Conservation (phyloP, 2,329 filamentous ascomycete species). For the Trichoderma semiorbis region DNA sequence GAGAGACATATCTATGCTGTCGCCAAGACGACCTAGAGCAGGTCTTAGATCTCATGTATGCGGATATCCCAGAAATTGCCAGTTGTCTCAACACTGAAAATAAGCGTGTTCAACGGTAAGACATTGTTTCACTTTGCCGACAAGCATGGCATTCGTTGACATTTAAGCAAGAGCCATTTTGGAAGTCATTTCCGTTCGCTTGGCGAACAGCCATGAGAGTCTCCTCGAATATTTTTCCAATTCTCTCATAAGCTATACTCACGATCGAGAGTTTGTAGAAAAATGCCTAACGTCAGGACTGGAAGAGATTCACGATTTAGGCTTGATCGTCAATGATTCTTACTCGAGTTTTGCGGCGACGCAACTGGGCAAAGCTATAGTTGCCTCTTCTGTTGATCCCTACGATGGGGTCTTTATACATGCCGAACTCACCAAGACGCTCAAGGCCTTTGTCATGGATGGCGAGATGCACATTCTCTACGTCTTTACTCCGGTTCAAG, state of each 20-base stretch:
- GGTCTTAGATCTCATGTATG: slow-evolving; percentile 67
- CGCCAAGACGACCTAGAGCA: slow-evolving; percentile 64
- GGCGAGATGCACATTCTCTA: slow-evolving; percentile 78
- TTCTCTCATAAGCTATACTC: slow-evolving; percentile 62
- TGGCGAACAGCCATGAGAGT: slow-evolving; percentile 63
- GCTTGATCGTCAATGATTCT: slow-evolving; percentile 51
- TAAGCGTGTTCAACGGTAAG: slow-evolving; percentile 61
- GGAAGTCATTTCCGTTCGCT: slow-evolving; percentile 64
- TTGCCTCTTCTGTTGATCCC: slow-evolving; percentile 68
- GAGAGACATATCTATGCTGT: slow-evolving; percentile 76
- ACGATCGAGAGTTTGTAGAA: slow-evolving; percentile 47
- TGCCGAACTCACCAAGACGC: slow-evolving; percentile 62
- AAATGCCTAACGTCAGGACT: slow-evolving; percentile 58
- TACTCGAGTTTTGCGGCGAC: slow-evolving; percentile 58
- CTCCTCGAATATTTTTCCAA: slow-evolving; percentile 66
- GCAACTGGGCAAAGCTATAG: slow-evolving; percentile 65
- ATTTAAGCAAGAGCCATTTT: slow-evolving; percentile 56
- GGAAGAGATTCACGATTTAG: slow-evolving; percentile 51
- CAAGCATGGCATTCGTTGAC: not conserved
- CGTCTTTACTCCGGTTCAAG: slow-evolving; percentile 70
- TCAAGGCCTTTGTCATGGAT: slow-evolving; percentile 74
- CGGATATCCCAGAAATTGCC: slow-evolving; percentile 65
- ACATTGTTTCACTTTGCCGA: slow-evolving; percentile 15
- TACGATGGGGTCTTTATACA: slow-evolving; percentile 73
- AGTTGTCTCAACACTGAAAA: slow-evolving; percentile 68